phyloP scores from a whole-genome alignment of 306 rosid genomes.

The Elaeagnus macrophylla region DNA sequence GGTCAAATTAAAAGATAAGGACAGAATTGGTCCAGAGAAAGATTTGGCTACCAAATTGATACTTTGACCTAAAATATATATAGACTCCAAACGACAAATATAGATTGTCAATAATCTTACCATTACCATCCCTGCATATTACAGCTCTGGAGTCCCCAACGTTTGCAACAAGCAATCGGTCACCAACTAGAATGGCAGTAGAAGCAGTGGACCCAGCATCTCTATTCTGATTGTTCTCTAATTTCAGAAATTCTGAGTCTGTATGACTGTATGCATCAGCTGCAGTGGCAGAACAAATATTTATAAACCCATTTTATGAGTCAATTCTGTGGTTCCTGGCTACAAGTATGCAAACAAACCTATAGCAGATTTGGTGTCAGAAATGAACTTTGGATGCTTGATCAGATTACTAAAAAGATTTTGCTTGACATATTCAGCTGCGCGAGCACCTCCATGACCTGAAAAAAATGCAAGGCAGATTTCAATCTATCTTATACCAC shows the following conservation, averaged over 20 bases:
- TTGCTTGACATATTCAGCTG: slow-evolving; percentile 95
- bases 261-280: slow-evolving; percentile 93
- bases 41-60: too few species aligned
- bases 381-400: slow-evolving; percentile 83
- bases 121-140: slow-evolving; percentile 81
- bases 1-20: too few species aligned
- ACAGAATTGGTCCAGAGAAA: too few species aligned
- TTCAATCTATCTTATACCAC: background rate
- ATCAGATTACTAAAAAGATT: slow-evolving; percentile 86
- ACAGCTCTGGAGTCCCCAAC: slow-evolving; percentile 96
- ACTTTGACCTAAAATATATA: background rate
- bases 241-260: slow-evolving; percentile 84
- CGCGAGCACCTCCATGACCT: slow-evolving; percentile 97
- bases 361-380: slow-evolving; percentile 93
- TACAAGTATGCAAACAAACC: slow-evolving; percentile 30
- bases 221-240: slow-evolving; percentile 70
- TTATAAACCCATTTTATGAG: background rate
- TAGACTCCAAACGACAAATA: background rate
- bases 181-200: slow-evolving; percentile 91
- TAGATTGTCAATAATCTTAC: slow-evolving; percentile 30
- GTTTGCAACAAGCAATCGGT: slow-evolving; percentile 92
- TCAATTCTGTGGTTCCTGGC: slow-evolving; percentile 8
- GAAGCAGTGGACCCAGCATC: slow-evolving; percentile 99
- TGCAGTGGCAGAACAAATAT: slow-evolving; percentile 23
- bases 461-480: slow-evolving; percentile 23